These are phyloP conservation scores for Setaria italica DNA, from an alignment of 202 grass and related monocot genomes.

Conservation along the genomic window DNA sequence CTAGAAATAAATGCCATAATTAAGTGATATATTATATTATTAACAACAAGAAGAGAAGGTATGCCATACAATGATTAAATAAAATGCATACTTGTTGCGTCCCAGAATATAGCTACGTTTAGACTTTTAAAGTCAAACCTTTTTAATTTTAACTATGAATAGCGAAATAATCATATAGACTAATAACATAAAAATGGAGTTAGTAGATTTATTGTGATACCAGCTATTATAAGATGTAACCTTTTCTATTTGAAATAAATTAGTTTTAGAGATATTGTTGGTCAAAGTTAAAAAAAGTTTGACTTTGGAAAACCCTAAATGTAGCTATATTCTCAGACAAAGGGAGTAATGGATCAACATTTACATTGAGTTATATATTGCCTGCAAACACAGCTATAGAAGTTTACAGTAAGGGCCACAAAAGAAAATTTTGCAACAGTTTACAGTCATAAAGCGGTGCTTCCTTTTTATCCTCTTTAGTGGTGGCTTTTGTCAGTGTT, in stretches of 20 bases:
- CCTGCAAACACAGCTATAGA: neutral
- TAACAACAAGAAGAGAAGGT: neutral
- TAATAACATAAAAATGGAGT: too few species aligned
- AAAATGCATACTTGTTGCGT: neutral
- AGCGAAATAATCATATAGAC: too few species aligned
- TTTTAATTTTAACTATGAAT: too few species aligned
- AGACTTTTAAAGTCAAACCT: too few species aligned
- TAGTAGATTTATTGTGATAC: too few species aligned
- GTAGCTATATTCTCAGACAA: too few species aligned
- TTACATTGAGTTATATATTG: neutral
- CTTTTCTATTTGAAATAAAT: too few species aligned
- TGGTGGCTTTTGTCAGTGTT: neutral
- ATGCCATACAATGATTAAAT: neutral
- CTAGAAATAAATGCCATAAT: constrained; percentile 41
- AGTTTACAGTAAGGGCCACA: neutral
- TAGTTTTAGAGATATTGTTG: too few species aligned
- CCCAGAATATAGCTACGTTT: too few species aligned
- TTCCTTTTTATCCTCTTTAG: neutral
- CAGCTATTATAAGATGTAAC: too few species aligned
- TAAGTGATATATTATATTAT: constrained; percentile 14
- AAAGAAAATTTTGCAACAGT: neutral
- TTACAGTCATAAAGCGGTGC: neutral
- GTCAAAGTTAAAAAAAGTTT: too few species aligned
- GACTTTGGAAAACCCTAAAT: too few species aligned
- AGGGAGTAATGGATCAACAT: neutral